Conservation (phyloP, 164 flowering plant species). For the Malania oleifera region DNA sequence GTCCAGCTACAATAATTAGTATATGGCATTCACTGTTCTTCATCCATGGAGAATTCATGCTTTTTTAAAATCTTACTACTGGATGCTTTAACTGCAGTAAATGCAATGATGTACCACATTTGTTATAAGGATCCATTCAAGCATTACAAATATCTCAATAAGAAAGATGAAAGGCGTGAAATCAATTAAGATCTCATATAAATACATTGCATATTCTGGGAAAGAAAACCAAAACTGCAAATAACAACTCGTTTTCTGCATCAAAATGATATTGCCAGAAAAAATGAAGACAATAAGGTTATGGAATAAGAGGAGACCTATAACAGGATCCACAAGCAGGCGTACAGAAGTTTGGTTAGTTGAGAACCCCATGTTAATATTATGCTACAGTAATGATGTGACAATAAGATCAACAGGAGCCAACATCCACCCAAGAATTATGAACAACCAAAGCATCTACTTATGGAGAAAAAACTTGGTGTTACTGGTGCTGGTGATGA, state of each 20-base stretch:
- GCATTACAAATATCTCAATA: neutral
- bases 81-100: neutral
- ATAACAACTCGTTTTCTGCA: too few relatives aligned
- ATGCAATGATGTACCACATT: neutral
- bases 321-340: neutral
- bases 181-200: neutral
- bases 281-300: neutral
- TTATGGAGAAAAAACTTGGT: conserved; percentile 39
- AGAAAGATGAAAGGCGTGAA: neutral
- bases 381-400: neutral
- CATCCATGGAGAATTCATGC: too few relatives aligned
- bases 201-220: neutral
- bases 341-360: neutral
- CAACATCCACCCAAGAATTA: conserved; percentile 23
- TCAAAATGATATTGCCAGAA: neutral
- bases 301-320: neutral
- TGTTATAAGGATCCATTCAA: neutral
- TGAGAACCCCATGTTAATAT: neutral
- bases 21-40: too few relatives aligned
- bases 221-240: neutral
- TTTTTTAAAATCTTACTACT: too few relatives aligned
- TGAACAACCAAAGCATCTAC: conserved; percentile 68
- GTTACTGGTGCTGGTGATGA: conserved; percentile 28
- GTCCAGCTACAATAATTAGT: too few relatives aligned
- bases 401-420: neutral